Evolutionary conservation across 495 filamentous ascomycete species (phyloP), one percentile per base, ranked within the genome.

Genomic region (Astrothelium macrocarpum): DNA sequence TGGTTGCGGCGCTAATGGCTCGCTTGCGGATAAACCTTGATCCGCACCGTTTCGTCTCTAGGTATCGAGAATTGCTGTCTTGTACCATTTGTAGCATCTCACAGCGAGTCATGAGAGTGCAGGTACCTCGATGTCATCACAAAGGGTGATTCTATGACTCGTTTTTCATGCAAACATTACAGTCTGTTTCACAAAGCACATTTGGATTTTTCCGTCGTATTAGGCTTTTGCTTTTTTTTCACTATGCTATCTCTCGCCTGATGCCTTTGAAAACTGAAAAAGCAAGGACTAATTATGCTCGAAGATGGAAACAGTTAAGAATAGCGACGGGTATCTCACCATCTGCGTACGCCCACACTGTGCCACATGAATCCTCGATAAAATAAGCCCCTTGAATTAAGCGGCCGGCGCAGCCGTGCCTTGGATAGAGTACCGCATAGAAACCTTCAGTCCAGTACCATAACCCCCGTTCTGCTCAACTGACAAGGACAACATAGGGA

Each of bases 1-100:
- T 56, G 49, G 49, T 56, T 16, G 49, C 49, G 49, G 49, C 49
- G 49, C 49, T 56, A 49, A 20, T n/a, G 25, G 4, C 49, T 56
- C 49, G 49, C 49, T 56, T 56, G 25, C 49, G 49, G 49, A 29
- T 4, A 56, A 56, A 56, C 4, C 5, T 28, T 56, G 25, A 29
- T 29, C 49, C 49, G 49, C 25, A n/a, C 25, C n/a, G n/a, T n/a
- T n/a, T n/a, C n/a, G n/a, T n/a, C n/a, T n/a, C n/a, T n/a, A n/a
- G n/a, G n/a, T n/a, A n/a, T n/a, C n/a, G n/a, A n/a, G n/a, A n/a
- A n/a, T n/a, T n/a, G n/a, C n/a, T n/a, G n/a, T n/a, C n/a, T n/a
- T n/a, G n/a, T n/a, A n/a, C 34, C 34, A 39, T 39, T 39, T 39
- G 14, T 39, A 39, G 34, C 34, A 5, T 39, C 34, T 5, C 34